Conservation (phyloP, 2,329 filamentous ascomycete genomes). For the Fusarium euwallaceae region DNA sequence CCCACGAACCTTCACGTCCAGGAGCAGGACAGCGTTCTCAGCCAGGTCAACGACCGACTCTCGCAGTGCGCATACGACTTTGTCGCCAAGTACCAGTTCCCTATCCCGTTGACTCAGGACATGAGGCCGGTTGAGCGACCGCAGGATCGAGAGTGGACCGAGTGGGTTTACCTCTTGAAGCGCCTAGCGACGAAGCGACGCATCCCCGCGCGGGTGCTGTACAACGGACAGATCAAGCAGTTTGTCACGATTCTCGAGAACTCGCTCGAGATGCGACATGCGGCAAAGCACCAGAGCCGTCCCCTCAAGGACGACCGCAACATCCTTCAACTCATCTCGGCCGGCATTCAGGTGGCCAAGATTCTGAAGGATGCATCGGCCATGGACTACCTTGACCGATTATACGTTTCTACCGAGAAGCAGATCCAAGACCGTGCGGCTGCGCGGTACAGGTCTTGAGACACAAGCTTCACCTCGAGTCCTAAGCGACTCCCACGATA, state of each 20-base stretch:
- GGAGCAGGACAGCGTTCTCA: slow-evolving; percentile 86
- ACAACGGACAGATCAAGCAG: slow-evolving; percentile 92
- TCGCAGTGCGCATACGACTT: slow-evolving; percentile 92
- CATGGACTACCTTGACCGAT: slow-evolving; percentile 84
- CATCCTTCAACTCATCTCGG: slow-evolving; percentile 88
- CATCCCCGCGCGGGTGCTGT: slow-evolving; percentile 85
- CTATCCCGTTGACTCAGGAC: slow-evolving; percentile 85
- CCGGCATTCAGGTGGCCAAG: slow-evolving; percentile 88
- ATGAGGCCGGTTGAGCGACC: slow-evolving; percentile 82
- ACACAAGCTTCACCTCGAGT: slow-evolving; percentile 40
- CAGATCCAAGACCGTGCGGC: slow-evolving; percentile 77
- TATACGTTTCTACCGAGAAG: slow-evolving; percentile 86
- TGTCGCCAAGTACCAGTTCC: slow-evolving; percentile 91
- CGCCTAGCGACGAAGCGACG: slow-evolving; percentile 87
- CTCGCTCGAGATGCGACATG: slow-evolving; percentile 88
- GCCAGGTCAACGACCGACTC: slow-evolving; percentile 85
- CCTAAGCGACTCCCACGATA: slow-evolving; percentile 46
- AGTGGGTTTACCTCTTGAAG: slow-evolving; percentile 91
- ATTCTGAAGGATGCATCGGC: slow-evolving; percentile 86
- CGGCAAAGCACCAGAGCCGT: slow-evolving; percentile 84
- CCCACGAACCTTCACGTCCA: slow-evolving; percentile 86
- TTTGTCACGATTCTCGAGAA: slow-evolving; percentile 91
- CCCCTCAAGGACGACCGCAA: slow-evolving; percentile 91
- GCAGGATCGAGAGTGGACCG: slow-evolving; percentile 88
- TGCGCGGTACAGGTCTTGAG: slow-evolving; percentile 51